phyloP scores from a whole-genome alignment of 805 yeast species.

The Pichia paraexigua region DNA sequence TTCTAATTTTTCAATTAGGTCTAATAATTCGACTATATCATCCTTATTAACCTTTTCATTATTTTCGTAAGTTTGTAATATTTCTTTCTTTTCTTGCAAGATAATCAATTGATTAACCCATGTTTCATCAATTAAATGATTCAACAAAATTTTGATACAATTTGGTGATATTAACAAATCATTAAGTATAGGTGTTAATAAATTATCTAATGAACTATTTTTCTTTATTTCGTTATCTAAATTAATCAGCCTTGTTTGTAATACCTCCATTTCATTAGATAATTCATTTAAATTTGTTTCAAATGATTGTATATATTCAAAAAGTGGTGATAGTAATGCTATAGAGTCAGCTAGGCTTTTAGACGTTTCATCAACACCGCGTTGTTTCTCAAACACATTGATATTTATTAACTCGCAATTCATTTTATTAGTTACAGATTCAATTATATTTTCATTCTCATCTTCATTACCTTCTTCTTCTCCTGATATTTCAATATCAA shows the following conservation, averaged over 20 bases:
- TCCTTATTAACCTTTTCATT: conserved; percentile 10
- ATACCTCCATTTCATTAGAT: conserved; percentile 52
- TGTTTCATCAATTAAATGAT: conserved; percentile 44
- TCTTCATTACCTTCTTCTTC: background rate
- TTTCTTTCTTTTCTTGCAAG: conserved; percentile 48
- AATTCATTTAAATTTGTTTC: conserved; percentile 47
- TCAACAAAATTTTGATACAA: conserved; percentile 47
- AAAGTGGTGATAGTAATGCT: conserved; percentile 40
- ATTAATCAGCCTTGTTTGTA: conserved; percentile 45
- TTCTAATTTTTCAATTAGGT: conserved; percentile 43
- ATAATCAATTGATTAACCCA: conserved; percentile 67
- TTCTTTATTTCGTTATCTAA: conserved; percentile 40
- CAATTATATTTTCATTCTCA: background rate
- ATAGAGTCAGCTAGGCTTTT: conserved; percentile 9
- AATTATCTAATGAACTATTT: conserved; percentile 40
- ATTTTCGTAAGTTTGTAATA: conserved; percentile 37
- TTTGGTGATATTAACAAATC: conserved; percentile 73
- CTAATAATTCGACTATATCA: conserved; percentile 20
- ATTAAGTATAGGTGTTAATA: conserved; percentile 66
- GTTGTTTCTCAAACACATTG: conserved; percentile 5
- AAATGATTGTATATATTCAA: conserved; percentile 45
- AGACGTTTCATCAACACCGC: conserved; percentile 4
- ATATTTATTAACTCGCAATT: conserved; percentile 11
- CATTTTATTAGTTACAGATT: background rate
- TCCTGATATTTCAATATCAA: conserved; percentile 7